Percentiles rank a stretch among this genome's conserved stretches.
Evolutionary conservation across 2,329 filamentous ascomycete species (phyloP).

Genomic region (Penicillium sp.): DNA sequence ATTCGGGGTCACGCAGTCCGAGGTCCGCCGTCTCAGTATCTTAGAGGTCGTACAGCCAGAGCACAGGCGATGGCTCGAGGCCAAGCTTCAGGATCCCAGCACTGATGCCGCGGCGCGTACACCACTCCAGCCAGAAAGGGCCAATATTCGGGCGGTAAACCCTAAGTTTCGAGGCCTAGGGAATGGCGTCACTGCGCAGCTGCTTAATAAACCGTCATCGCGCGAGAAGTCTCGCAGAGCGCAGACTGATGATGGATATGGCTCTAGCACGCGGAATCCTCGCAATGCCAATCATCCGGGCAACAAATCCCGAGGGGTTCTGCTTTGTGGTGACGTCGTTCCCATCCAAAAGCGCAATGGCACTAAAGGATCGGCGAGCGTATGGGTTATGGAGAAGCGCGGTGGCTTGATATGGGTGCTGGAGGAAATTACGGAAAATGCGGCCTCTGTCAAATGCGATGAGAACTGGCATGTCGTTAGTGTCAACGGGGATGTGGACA

Average conservation of each 20-base stretch:
- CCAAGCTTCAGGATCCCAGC: conserved; percentile 70
- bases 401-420: conserved; percentile 95
- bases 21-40: conserved; percentile 92
- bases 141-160: conserved; percentile 37
- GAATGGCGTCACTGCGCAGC: conserved; percentile 80
- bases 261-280: conserved; percentile 49
- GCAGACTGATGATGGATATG: conserved; percentile 60
- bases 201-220: conserved; percentile 78
- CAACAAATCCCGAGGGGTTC: conserved; percentile 79
- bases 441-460: conserved; percentile 74
- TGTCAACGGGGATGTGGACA: conserved; percentile 71
- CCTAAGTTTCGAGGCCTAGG: conserved; percentile 61
- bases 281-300: conserved; percentile 65
- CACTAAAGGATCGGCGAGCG: conserved; percentile 82
- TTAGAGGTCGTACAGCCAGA: conserved; percentile 92
- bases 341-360: conserved; percentile 97
- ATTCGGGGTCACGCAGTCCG: conserved; percentile 97
- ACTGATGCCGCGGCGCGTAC: conserved; percentile 45
- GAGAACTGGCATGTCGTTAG: conserved; percentile 72
- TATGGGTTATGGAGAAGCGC: conserved; percentile 98
- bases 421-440: conserved; percentile 95
- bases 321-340: conserved; percentile 96
- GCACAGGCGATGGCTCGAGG: conserved; percentile 82
- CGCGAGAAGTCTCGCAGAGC: conserved; percentile 50
- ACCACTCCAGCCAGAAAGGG: conserved; percentile 35